phyloP scores from a whole-genome alignment of 306 rosid species.

The Rosa chinensis region DNA sequence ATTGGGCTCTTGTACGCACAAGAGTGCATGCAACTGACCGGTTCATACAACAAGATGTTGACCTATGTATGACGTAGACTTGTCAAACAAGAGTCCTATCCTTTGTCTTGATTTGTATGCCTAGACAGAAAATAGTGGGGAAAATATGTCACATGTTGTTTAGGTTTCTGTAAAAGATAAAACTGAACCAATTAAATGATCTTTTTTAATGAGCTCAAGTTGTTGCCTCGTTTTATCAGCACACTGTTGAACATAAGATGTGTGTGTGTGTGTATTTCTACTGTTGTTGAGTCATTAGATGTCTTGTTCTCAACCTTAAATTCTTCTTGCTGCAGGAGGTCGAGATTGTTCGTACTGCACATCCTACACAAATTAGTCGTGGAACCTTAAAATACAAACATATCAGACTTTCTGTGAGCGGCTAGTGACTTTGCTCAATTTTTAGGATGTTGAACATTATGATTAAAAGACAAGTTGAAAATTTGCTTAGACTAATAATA shows the following conservation, averaged over 20 bases:
- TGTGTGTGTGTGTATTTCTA: background rate
- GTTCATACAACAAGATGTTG: too few relatives aligned
- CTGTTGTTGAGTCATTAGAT: slow-evolving; percentile 6
- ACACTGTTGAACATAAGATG: background rate
- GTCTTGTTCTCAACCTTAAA: slow-evolving; percentile 15
- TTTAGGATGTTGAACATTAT: background rate
- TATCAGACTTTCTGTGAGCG: slow-evolving; percentile 75
- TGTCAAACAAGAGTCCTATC: too few relatives aligned
- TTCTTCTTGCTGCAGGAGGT: slow-evolving; percentile 59
- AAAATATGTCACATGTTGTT: background rate
- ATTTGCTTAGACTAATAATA: slow-evolving; percentile 28
- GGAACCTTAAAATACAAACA: slow-evolving; percentile 90
- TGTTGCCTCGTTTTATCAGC: background rate
- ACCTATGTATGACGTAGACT: too few relatives aligned
- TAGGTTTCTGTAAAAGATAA: background rate
- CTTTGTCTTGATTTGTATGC: slow-evolving; percentile 7
- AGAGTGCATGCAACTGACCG: too few relatives aligned
- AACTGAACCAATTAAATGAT: background rate
- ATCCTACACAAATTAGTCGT: slow-evolving; percentile 96
- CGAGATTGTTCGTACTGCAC: slow-evolving; percentile 97
- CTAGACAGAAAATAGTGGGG: background rate
- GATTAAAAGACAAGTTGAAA: slow-evolving; percentile 9
- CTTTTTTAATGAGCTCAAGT: slow-evolving; percentile 1
- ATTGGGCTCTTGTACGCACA: too few relatives aligned
- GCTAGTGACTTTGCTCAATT: slow-evolving; percentile 10